Evolutionary conservation across 805 yeast genomes (phyloP), one percentile per base, ranked within the genome.

Genomic region (Metschnikowia baotianmanensis): DNA sequence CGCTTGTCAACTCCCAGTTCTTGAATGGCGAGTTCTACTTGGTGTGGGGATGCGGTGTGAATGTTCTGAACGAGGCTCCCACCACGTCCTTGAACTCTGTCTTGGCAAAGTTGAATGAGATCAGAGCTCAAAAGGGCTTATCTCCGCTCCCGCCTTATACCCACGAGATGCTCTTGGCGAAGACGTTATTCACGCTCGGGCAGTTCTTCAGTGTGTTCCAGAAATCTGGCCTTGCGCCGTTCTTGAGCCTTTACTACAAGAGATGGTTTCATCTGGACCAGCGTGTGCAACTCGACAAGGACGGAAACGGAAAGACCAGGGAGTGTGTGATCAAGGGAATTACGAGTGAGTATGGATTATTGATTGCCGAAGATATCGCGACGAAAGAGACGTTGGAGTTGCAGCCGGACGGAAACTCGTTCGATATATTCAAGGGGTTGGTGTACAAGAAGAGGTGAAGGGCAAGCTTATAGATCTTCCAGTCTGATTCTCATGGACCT

Each of bases 351-450:
- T 85, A 82, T 62, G 99, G 99, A 0, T 68, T 90, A 65, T 65
- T 93, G 43, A 62, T 81, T 11, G 99, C 86, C 2, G 81, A 78
- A 45, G 96, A 86, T 48, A 59, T 81, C 6, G 55, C 62, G 11
- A 78, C 82, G 1, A 86, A 87, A 0, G 72, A 67, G 30, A 66
- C 55, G 5, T 81, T 74, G 48, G 83, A 87, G 51, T 65, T 93
- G 34, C 97, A 90, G 60, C 98, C 99, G 0, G 99, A 93, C 62
- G 99, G 99, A 1, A 93, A 93, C 59, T 87, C 97, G 3, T 93
- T 93, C 56, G 98, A 93, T 59, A 90, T 93, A 74, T 85, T 93
- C 67, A 83, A 76, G 51, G 98, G 98, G 0, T 69, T 93, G 48
- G 84, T 91, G 13, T 84, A 67, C 52, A 67, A 56, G 42, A 69